Evolutionary conservation across 2,329 filamentous ascomycete genomes (phyloP).

Genomic region (Pestalotiopsis sp.): DNA sequence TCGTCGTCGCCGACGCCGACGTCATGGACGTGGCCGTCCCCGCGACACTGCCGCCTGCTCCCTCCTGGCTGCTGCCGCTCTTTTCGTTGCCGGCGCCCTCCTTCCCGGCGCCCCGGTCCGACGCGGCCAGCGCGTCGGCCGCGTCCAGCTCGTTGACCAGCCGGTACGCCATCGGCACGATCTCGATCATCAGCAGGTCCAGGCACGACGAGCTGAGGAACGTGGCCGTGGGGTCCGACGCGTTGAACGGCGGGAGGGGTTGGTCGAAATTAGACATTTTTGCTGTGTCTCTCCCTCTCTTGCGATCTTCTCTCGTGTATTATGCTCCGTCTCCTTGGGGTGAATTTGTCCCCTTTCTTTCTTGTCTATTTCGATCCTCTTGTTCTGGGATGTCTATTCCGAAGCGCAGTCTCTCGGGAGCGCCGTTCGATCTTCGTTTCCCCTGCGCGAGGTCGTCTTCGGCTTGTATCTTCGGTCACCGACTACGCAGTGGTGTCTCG

Average conservation of each 20-base stretch:
- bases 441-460: too few species aligned
- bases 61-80: background rate
- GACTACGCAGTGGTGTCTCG: too few species aligned
- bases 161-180: conserved; percentile 91
- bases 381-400: too few species aligned
- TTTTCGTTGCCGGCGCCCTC: conserved; percentile 18
- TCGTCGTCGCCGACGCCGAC: conserved; percentile 13
- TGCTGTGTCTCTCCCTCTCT: conserved; percentile 7
- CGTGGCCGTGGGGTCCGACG: conserved; percentile 71
- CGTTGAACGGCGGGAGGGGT: conserved; percentile 67
- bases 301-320: background rate
- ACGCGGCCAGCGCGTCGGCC: background rate
- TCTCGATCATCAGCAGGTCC: conserved; percentile 93
- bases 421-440: too few species aligned
- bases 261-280: conserved; percentile 71
- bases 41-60: conserved; percentile 4
- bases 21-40: conserved; percentile 13
- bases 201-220: conserved; percentile 84
- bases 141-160: conserved; percentile 72
- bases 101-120: conserved; percentile 16
- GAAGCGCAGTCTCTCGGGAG: too few species aligned
- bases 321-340: background rate
- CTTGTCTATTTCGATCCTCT: too few species aligned
- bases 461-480: too few species aligned
- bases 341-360: background rate